Evolutionary conservation across 345 rosid species (phyloP), one percentile per base, ranked within the genome.

Genomic region (Cardamine occulta): DNA sequence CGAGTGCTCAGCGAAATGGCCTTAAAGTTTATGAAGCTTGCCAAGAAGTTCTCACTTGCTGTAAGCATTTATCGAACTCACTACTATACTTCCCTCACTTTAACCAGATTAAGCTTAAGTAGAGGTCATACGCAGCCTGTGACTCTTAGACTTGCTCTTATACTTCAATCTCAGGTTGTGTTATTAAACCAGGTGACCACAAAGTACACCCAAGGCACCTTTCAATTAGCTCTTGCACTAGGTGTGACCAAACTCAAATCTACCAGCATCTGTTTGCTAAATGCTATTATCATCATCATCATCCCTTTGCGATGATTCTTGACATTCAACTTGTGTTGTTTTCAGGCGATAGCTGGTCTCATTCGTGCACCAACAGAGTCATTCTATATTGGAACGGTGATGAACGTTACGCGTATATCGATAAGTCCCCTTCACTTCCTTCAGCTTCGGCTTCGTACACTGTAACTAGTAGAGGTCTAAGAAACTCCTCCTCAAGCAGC

Each of bases 291-390:
- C 23, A 54, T 44, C 21, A 34, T 57, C 28, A 44, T 18, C 18
- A 5, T 18, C 13, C 62, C 0, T 70, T 45, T 45, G 45, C 56
- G 18, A 48, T 70, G 59, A 59, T 65, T 28, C 53, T 57, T 47
- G 14, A 66, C 0, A 23, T 45, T 66, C 19, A 55, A 47, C 31
- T 24, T 57, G 9, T 66, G 44, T 8, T 75, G 42, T 59, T 39
- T 52, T 67, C 79, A 94, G 97, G 98, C 21, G 98, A 95, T 77
- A 89, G 97, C 84, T 93, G 98, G 98, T 91, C 98, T 37, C 95
- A 91, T 79, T 87, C 87, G 3, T 93, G 93, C 85, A 91, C 98
- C 10, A 89, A 88, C 79, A 83, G 98, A 77, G 65, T 91, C 47
- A 88, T 91, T 81, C 63, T 95, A 62, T 88, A 89, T 77, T 95